These are phyloP conservation scores for Ceratobasidium sp. DNA, from an alignment of 1,284 basidiomycete species.

Conservation along the genomic window DNA sequence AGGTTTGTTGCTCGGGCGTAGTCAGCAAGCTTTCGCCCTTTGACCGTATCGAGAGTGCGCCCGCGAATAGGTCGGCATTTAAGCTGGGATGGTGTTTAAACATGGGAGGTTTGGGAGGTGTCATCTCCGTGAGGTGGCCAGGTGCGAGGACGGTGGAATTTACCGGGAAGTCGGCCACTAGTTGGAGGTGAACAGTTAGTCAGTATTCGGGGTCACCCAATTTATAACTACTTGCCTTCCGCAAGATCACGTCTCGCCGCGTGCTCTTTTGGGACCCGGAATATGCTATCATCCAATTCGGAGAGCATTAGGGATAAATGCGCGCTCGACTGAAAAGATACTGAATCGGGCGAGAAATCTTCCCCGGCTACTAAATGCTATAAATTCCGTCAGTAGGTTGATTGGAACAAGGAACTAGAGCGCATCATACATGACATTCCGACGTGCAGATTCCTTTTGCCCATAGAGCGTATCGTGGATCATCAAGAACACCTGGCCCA, in stretches of 20 bases:
- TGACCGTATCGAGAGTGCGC: conserved; percentile 1
- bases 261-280: conserved; percentile 75
- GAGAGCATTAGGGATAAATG: conserved; percentile 80
- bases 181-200: conserved; percentile 55
- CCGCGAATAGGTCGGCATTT: conserved; percentile 43
- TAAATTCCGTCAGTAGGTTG: conserved; percentile 34
- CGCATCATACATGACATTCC: conserved; percentile 26
- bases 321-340: conserved; percentile 82
- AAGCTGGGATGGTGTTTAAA: conserved; percentile 54
- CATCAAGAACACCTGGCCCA: conserved; percentile 74
- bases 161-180: conserved; percentile 64
- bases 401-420: background rate
- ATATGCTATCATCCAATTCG: conserved; percentile 79
- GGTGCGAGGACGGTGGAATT: conserved; percentile 62
- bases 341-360: conserved; percentile 71
- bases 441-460: conserved; percentile 62
- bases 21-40: conserved; percentile 26
- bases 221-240: conserved; percentile 10
- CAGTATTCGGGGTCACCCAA: conserved; percentile 50
- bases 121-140: conserved; percentile 61
- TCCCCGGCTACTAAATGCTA: conserved; percentile 80
- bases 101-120: conserved; percentile 63
- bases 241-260: conserved; percentile 60
- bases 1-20: conserved; percentile 15
- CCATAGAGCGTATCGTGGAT: conserved; percentile 78